Percentiles rank a stretch among this genome's conserved stretches.
These are phyloP conservation scores for Magnolia sinica DNA, from an alignment of 164 flowering plant species.

Conservation along the genomic window DNA sequence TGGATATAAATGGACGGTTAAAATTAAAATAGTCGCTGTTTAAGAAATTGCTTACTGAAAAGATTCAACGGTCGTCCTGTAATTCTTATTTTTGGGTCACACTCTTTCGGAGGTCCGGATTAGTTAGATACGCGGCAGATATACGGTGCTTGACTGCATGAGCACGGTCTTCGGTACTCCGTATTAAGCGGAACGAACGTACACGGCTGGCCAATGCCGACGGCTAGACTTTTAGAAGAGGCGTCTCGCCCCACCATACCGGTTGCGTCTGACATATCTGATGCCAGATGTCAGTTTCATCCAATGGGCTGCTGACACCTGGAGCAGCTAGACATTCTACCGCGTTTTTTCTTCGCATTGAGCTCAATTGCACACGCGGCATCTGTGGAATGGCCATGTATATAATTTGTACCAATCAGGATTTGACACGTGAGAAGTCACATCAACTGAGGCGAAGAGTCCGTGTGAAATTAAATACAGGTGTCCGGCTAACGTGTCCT, in stretches of 20 bases:
- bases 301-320: background rate
- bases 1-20: too few relatives aligned
- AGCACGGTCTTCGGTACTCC: too few relatives aligned
- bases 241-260: background rate
- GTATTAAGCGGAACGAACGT: background rate
- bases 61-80: too few relatives aligned
- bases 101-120: too few relatives aligned
- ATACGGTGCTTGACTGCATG: too few relatives aligned
- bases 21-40: too few relatives aligned
- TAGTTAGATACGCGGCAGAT: too few relatives aligned
- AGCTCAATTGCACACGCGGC: background rate
- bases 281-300: background rate
- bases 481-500: slow-evolving; percentile 1
- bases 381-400: background rate
- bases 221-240: background rate
- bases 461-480: background rate
- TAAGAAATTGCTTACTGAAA: too few relatives aligned
- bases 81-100: too few relatives aligned
- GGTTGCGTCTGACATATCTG: background rate
- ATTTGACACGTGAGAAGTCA: background rate
- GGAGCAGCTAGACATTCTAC: background rate
- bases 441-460: background rate
- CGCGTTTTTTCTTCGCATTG: background rate
- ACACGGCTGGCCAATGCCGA: background rate
- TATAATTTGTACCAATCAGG: background rate